A percentile compares a stretch with the other conserved stretches of the same genome.
Evolutionary conservation across 345 rosid genomes (phyloP).

Genomic region (Mercurialis annua): DNA sequence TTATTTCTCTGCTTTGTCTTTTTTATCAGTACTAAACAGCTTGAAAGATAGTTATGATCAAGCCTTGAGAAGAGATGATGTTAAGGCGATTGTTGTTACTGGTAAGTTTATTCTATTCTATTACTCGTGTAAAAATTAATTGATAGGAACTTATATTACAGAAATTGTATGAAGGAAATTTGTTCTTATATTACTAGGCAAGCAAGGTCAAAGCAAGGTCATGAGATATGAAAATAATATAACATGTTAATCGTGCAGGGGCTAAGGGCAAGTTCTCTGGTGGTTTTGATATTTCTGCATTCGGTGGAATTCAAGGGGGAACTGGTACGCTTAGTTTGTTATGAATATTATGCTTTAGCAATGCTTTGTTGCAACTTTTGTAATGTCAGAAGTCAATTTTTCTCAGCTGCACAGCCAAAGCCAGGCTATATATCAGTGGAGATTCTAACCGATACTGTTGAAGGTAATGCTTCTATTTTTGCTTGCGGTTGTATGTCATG

Average conservation of each 20-base stretch:
- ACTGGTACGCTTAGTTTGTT: conserved; percentile 37
- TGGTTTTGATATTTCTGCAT: conserved; percentile 84
- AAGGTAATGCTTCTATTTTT: conserved; percentile 48
- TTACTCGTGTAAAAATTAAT: not conserved
- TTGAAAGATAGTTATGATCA: conserved; percentile 72
- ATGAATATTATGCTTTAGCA: conserved; percentile 5
- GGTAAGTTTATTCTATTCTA: conserved; percentile 43
- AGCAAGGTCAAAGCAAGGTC: not conserved
- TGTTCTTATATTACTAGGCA: too few relatives aligned
- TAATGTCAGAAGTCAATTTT: conserved; percentile 17
- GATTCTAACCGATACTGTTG: conserved; percentile 56
- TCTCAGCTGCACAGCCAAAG: conserved; percentile 55
- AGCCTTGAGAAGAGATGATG: conserved; percentile 81
- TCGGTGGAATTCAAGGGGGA: conserved; percentile 62
- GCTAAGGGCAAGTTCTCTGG: conserved; percentile 91
- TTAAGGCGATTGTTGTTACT: conserved; percentile 87
- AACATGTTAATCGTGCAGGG: conserved; percentile 43
- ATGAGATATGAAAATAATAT: conserved; percentile 13
- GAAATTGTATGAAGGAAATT: too few relatives aligned
- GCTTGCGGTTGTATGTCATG: not conserved
- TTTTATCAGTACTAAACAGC: conserved; percentile 58
- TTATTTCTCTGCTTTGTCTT: conserved; percentile 11
- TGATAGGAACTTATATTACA: not conserved
- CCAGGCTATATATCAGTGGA: conserved; percentile 64
- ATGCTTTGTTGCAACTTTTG: conserved; percentile 1